These are phyloP conservation scores for Blastobotrys proliferans DNA, from an alignment of 1,139 yeast species.

Conservation along the genomic window DNA sequence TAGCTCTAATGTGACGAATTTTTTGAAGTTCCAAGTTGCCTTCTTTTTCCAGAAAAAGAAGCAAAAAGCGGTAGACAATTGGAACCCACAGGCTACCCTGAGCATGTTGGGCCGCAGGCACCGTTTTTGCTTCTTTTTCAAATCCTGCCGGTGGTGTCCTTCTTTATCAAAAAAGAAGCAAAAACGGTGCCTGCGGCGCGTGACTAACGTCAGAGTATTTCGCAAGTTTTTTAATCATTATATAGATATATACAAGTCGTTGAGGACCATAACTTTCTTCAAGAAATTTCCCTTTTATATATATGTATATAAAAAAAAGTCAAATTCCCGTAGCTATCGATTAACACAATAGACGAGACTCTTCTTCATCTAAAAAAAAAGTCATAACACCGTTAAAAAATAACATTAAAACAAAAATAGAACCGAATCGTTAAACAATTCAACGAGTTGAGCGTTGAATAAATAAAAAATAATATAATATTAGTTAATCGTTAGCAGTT, in stretches of 20 bases:
- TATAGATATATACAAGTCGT: slow-evolving; percentile 11
- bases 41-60: too few relatives aligned
- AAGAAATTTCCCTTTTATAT: background rate
- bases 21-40: too few relatives aligned
- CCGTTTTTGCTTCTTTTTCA: too few relatives aligned
- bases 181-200: too few relatives aligned
- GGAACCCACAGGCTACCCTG: too few relatives aligned
- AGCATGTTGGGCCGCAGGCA: too few relatives aligned
- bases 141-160: too few relatives aligned
- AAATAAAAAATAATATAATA: slow-evolving; percentile 1
- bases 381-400: slow-evolving; percentile 1
- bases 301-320: background rate
- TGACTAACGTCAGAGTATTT: too few relatives aligned
- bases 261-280: slow-evolving; percentile 7
- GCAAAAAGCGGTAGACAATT: too few relatives aligned
- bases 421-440: slow-evolving; percentile 15
- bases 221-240: too few relatives aligned
- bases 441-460: slow-evolving; percentile 31
- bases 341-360: background rate
- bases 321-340: background rate
- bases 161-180: too few relatives aligned
- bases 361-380: background rate
- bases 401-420: slow-evolving; percentile 2
- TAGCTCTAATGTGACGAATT: too few relatives aligned
- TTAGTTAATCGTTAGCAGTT: background rate